These are phyloP conservation scores for Collybia mongolica DNA, from an alignment of 768 basidiomycete species.

Conservation along the genomic window DNA sequence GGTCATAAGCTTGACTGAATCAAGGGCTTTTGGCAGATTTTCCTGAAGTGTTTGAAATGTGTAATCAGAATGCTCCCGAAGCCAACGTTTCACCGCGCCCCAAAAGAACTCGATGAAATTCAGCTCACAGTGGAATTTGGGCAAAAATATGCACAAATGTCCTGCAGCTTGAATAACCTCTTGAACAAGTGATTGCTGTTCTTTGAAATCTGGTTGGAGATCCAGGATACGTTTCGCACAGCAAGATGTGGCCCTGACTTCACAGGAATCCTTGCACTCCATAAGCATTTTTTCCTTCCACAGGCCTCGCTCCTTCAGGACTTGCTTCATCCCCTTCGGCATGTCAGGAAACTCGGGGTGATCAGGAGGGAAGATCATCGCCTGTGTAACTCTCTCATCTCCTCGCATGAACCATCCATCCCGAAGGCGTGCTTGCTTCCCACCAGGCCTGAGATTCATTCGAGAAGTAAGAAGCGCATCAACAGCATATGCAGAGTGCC, in stretches of 20 bases:
- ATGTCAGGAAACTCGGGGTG: conserved; percentile 25
- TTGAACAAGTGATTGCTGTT: conserved; percentile 19
- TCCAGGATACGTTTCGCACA: conserved; percentile 19
- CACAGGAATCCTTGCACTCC: conserved; percentile 14
- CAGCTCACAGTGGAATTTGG: conserved; percentile 16
- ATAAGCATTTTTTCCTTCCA: conserved; percentile 9
- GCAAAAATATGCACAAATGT: conserved; percentile 18
- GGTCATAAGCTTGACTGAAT: conserved; percentile 2
- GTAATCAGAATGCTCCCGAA: conserved; percentile 4
- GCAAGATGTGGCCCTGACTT: conserved; percentile 7
- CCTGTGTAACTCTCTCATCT: conserved; percentile 23
- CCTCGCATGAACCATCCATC: conserved; percentile 28
- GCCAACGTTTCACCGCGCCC: conserved; percentile 1
- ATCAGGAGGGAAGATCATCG: conserved; percentile 32
- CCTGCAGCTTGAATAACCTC: conserved; percentile 19
- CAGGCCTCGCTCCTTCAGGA: conserved; percentile 15
- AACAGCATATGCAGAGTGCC: conserved; percentile 33
- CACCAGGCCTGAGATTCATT: conserved; percentile 37
- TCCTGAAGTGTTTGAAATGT: conserved; percentile 2
- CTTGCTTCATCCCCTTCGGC: conserved; percentile 21
- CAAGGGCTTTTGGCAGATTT: conserved; percentile 3
- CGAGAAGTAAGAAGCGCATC: conserved; percentile 31
- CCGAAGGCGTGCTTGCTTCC: conserved; percentile 30
- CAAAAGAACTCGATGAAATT: too few relatives aligned
- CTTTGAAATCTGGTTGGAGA: conserved; percentile 18